Conservation (phyloP, 2,329 filamentous ascomycete genomes). For the Aspergillus caelatus region DNA sequence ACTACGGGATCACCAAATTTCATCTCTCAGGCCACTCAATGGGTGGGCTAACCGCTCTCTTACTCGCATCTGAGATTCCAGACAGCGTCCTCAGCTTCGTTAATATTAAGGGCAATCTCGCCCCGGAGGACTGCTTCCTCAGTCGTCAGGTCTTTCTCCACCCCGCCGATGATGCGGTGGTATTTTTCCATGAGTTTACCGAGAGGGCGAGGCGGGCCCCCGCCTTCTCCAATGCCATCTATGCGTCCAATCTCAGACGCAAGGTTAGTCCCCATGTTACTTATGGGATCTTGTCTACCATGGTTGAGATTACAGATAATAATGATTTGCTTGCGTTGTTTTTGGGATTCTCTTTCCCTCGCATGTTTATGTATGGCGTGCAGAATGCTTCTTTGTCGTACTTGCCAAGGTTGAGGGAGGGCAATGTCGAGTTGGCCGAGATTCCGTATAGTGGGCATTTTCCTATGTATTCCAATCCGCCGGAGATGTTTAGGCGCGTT, state of each 20-base stretch:
- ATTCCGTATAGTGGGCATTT: slow-evolving; percentile 28
- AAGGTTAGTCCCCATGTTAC: slow-evolving; percentile 23
- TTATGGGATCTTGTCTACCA: slow-evolving; percentile 26
- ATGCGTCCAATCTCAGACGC: slow-evolving; percentile 22
- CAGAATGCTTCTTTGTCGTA: slow-evolving; percentile 24
- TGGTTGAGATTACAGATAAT: slow-evolving; percentile 26
- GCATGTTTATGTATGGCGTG: slow-evolving; percentile 30
- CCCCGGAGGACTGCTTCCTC: slow-evolving; percentile 30
- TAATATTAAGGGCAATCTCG: slow-evolving; percentile 29
- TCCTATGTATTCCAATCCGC: slow-evolving; percentile 32
- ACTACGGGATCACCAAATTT: slow-evolving; percentile 23
- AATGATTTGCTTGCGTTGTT: slow-evolving; percentile 24
- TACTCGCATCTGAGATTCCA: slow-evolving; percentile 21
- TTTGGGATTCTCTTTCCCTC: slow-evolving; percentile 16
- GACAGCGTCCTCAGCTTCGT: slow-evolving; percentile 25
- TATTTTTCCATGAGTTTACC: slow-evolving; percentile 25
- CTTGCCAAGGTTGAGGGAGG: slow-evolving; percentile 17
- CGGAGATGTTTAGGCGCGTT: slow-evolving; percentile 28
- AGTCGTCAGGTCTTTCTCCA: slow-evolving; percentile 28
- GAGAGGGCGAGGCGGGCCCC: slow-evolving; percentile 16
- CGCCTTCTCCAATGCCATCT: slow-evolving; percentile 21
- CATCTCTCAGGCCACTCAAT: slow-evolving; percentile 32
- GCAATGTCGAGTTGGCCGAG: slow-evolving; percentile 25
- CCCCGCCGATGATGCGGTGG: slow-evolving; percentile 15
- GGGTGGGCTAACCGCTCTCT: slow-evolving; percentile 27